These are phyloP conservation scores for Ustilago shanxiensis DNA, from an alignment of 1,284 basidiomycete species.

Conservation along the genomic window DNA sequence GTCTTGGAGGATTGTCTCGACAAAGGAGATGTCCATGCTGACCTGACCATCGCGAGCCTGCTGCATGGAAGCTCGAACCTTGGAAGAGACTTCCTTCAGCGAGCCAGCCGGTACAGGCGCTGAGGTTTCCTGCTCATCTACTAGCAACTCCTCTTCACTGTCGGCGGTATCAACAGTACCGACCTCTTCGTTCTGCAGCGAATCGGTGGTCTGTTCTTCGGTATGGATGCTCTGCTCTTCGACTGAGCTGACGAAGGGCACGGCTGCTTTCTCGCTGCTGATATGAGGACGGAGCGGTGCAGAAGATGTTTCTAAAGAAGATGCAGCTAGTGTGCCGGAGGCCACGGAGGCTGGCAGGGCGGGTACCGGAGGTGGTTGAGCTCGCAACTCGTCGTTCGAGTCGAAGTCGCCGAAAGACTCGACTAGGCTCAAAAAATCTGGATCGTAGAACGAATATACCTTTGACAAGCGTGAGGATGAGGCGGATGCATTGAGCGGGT, in stretches of 20 bases:
- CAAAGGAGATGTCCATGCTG: slow-evolving; percentile 80
- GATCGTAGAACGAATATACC: slow-evolving; percentile 82
- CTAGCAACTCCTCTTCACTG: slow-evolving; percentile 31
- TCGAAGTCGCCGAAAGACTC: slow-evolving; percentile 69
- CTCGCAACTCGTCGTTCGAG: slow-evolving; percentile 44
- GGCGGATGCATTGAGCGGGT: slow-evolving; percentile 34
- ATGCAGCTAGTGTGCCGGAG: background rate
- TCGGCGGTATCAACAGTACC: background rate
- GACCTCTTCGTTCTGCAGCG: background rate
- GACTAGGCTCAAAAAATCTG: slow-evolving; percentile 77
- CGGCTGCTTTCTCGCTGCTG: background rate
- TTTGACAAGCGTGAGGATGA: slow-evolving; percentile 45
- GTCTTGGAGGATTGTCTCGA: slow-evolving; percentile 80
- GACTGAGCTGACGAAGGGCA: background rate
- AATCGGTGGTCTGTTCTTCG: background rate
- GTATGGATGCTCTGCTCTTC: background rate
- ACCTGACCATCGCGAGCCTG: slow-evolving; percentile 76
- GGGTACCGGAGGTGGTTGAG: slow-evolving; percentile 28
- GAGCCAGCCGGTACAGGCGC: slow-evolving; percentile 18
- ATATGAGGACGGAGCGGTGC: background rate
- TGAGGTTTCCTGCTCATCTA: slow-evolving; percentile 18
- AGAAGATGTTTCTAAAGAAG: background rate
- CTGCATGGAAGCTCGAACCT: slow-evolving; percentile 77
- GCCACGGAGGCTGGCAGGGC: slow-evolving; percentile 19
- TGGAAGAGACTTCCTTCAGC: slow-evolving; percentile 63